Conservation (phyloP, 2,329 filamentous ascomycete species). For the Fusarium sacchari region DNA sequence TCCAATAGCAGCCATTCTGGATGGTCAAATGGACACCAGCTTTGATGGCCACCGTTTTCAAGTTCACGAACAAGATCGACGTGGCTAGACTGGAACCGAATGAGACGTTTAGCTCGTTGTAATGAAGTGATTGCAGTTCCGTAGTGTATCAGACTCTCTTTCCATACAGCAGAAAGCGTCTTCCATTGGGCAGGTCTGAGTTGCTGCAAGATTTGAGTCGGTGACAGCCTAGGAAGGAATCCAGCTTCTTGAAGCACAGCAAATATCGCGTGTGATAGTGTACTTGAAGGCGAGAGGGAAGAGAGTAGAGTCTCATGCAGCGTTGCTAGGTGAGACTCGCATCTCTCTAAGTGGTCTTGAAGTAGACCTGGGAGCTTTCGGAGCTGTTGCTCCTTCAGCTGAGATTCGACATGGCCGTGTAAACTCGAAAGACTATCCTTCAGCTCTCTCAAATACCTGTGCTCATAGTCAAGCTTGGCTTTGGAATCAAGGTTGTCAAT, state of each 20-base stretch:
- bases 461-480: slow-evolving; percentile 17
- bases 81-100: slow-evolving; percentile 36
- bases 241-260: not conserved
- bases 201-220: slow-evolving; percentile 49
- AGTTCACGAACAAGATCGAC: slow-evolving; percentile 55
- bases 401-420: not conserved
- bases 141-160: slow-evolving; percentile 50
- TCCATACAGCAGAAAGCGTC: slow-evolving; percentile 48
- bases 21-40: slow-evolving; percentile 61
- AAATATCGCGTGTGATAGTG: fast-evolving
- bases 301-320: not conserved
- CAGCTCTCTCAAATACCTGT: slow-evolving; percentile 17
- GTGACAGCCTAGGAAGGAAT: slow-evolving; percentile 44
- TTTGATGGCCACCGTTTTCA: slow-evolving; percentile 61
- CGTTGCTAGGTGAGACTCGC: not conserved
- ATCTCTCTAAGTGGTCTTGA: not conserved
- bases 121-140: slow-evolving; percentile 52
- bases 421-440: slow-evolving; percentile 20
- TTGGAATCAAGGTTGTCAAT: slow-evolving; percentile 12
- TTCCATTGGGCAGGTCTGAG: slow-evolving; percentile 45
- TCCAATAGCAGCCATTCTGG: slow-evolving; percentile 74
- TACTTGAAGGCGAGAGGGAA: not conserved
- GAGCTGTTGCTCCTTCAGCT: not conserved
- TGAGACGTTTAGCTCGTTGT: slow-evolving; percentile 56
- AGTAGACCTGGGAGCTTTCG: not conserved